Evolutionary conservation across 2,329 filamentous ascomycete genomes (phyloP), one percentile per base, ranked within the genome.

Genomic region (Hymenotorrendiella dingleyae): DNA sequence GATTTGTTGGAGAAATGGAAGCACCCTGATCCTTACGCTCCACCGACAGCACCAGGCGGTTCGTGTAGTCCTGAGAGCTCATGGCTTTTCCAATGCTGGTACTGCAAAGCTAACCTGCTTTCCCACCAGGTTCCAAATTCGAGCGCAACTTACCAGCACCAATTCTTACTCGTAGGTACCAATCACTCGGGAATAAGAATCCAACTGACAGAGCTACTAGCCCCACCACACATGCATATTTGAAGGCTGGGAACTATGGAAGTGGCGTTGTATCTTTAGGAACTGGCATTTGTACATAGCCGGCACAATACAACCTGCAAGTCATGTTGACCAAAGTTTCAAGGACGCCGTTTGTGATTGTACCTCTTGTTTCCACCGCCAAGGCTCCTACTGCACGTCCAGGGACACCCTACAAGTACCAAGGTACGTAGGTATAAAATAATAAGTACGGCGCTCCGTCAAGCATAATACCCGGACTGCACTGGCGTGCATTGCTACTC

Each of bases 1-100:
- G 84, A 84, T 55, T 64, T 96, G 46, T 71, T 98, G 50, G 80
- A 93, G 60, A 86, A 83, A 66, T 98, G 91, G 91, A 97, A 97
- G 70, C 93, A 98, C 62, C 93, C 93, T 3, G 93, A 98, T 64
- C 90, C 93, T 23, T 97, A 95, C 64, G 73, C 78, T 55, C 79
- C 84, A 53, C 93, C 93, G 11, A 94, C 88, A 30, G 91, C 93
- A 28, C 93, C 93, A 9, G 93, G 93, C 75, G 93, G 91, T 93
- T 71, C 52, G 76, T 47, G 39, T 24, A 20, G 7, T 35, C 11
- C 9, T 32, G 16, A 19, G 28, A 17, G 11, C 6, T 16, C 5
- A 23, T 33, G 6, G 17, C 5, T 21, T 39, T 6, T 29, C 10
- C 11, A n/a, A 30, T 20, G 14, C 6, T 39, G 24, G 24, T 27